A percentile compares a stretch with the other conserved stretches of the same genome.
phyloP scores from a whole-genome alignment of 2,329 filamentous ascomycete genomes.

The Fusarium albosuccineum region DNA sequence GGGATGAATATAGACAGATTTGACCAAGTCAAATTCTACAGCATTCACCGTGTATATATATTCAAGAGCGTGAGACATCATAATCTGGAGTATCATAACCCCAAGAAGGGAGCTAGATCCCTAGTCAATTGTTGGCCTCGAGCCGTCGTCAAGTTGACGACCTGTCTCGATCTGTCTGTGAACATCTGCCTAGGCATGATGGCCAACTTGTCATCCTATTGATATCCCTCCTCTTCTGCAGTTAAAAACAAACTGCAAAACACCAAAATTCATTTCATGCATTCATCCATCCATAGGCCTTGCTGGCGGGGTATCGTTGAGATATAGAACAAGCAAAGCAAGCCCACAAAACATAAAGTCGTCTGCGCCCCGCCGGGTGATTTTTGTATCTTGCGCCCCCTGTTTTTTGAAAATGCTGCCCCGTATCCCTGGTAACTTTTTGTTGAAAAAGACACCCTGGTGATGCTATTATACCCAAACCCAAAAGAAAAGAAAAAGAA shows the following conservation, averaged over 20 bases:
- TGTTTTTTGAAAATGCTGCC: slow-evolving; percentile 43
- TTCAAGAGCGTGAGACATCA: not conserved
- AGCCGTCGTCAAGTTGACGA: slow-evolving; percentile 2
- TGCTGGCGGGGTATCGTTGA: slow-evolving; percentile 57
- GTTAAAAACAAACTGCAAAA: slow-evolving; percentile 16
- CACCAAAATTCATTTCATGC: slow-evolving; percentile 40
- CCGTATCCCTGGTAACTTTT: slow-evolving; percentile 54
- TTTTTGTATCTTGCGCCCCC: slow-evolving; percentile 43
- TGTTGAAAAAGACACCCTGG: slow-evolving; percentile 57
- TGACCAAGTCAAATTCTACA: not conserved
- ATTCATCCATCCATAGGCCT: slow-evolving; percentile 49
- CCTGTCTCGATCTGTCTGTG: slow-evolving; percentile 4
- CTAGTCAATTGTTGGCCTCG: slow-evolving; percentile 29
- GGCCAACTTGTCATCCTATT: slow-evolving; percentile 8
- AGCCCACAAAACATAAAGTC: slow-evolving; percentile 48
- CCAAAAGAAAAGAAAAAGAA: slow-evolving; percentile 22
- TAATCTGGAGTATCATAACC: slow-evolving; percentile 24
- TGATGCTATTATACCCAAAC: slow-evolving; percentile 46
- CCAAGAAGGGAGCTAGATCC: slow-evolving; percentile 31
- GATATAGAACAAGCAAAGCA: slow-evolving; percentile 55
- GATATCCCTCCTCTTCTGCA: slow-evolving; percentile 13
- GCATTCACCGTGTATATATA: slow-evolving; percentile 2
- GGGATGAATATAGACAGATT: not conserved
- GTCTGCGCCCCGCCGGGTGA: slow-evolving; percentile 47
- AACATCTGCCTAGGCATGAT: slow-evolving; percentile 1